Conservation (phyloP, 2,329 filamentous ascomycete genomes). For the Raffaelea albimanens region DNA sequence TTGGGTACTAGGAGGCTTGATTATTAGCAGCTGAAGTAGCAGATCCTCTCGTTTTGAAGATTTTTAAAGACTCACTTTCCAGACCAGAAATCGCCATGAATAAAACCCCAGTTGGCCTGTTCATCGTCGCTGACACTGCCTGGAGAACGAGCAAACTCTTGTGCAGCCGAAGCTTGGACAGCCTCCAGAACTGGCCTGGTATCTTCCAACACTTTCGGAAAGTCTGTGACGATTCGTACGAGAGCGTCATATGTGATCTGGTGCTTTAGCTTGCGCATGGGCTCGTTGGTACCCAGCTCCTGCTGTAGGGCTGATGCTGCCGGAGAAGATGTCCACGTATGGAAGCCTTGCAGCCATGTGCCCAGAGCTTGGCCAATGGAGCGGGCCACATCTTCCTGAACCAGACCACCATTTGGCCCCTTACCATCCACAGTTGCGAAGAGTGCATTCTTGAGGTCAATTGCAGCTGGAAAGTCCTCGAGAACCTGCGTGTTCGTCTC, state of each 20-base stretch:
- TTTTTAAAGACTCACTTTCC: conserved; percentile 24
- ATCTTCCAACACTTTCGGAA: conserved; percentile 20
- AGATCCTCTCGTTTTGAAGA: neutral
- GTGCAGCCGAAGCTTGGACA: conserved; percentile 17
- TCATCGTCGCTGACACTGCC: conserved; percentile 1
- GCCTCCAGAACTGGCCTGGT: conserved; percentile 18
- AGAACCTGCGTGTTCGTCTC: conserved; percentile 25
- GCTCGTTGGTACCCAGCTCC: conserved; percentile 18
- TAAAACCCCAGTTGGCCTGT: conserved; percentile 14
- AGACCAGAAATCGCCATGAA: conserved; percentile 33
- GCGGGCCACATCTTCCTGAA: conserved; percentile 4
- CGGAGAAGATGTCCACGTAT: conserved; percentile 21
- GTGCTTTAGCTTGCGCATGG: conserved; percentile 27
- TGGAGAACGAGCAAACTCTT: conserved; percentile 17
- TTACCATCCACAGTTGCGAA: conserved; percentile 4
- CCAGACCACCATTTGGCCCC: neutral
- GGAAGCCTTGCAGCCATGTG: conserved; percentile 25
- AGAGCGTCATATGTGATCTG: conserved; percentile 26
- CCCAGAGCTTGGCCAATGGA: conserved; percentile 20
- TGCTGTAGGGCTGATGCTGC: conserved; percentile 11
- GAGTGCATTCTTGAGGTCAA: conserved; percentile 24
- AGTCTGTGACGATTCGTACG: conserved; percentile 21
- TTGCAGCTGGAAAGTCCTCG: conserved; percentile 23
- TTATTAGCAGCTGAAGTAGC: neutral
- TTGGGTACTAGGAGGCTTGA: neutral